These are phyloP conservation scores for Pythium myriotylum DNA, from an alignment of 352 stramenopile genomes.

Conservation along the genomic window DNA sequence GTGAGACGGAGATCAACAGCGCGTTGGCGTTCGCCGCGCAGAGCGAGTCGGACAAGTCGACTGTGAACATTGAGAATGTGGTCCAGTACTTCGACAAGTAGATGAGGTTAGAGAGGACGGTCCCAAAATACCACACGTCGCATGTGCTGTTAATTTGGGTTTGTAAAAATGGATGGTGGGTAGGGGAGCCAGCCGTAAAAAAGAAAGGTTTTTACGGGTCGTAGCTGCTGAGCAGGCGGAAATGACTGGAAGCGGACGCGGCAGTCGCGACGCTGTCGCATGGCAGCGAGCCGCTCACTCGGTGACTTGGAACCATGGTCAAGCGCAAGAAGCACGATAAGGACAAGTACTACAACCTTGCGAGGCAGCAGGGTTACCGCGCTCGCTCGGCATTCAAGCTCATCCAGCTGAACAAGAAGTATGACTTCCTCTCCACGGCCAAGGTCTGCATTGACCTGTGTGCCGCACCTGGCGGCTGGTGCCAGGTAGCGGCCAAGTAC, in stretches of 20 bases:
- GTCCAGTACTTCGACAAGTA: constrained; percentile 62
- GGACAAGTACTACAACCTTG: constrained; percentile 99
- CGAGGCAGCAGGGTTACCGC: constrained; percentile 98
- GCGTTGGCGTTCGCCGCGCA: constrained; percentile 56
- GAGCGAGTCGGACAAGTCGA: constrained; percentile 33
- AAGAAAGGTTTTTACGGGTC: constrained; percentile 19
- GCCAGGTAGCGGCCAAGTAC: constrained; percentile 91
- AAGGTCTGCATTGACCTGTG: constrained; percentile 99
- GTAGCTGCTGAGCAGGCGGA: not conserved
- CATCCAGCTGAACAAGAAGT: constrained; percentile 99
- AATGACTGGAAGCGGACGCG: constrained; percentile 35
- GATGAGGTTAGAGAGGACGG: too few relatives aligned
- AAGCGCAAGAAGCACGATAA: constrained; percentile 99
- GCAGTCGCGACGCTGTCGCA: not conserved
- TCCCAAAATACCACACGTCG: constrained; percentile 19
- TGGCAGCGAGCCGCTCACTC: constrained; percentile 13
- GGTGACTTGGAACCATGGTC: constrained; percentile 56
- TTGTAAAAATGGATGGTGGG: constrained; percentile 32
- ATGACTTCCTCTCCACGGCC: constrained; percentile 96
- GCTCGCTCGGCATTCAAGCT: constrained; percentile 99
- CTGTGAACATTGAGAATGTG: constrained; percentile 63
- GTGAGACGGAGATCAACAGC: constrained; percentile 62
- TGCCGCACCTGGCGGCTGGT: constrained; percentile 98
- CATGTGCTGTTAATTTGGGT: constrained; percentile 16
- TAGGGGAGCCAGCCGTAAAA: constrained; percentile 29